phyloP scores from a whole-genome alignment of 202 grass and related monocot species.

The Panicum hallii region DNA sequence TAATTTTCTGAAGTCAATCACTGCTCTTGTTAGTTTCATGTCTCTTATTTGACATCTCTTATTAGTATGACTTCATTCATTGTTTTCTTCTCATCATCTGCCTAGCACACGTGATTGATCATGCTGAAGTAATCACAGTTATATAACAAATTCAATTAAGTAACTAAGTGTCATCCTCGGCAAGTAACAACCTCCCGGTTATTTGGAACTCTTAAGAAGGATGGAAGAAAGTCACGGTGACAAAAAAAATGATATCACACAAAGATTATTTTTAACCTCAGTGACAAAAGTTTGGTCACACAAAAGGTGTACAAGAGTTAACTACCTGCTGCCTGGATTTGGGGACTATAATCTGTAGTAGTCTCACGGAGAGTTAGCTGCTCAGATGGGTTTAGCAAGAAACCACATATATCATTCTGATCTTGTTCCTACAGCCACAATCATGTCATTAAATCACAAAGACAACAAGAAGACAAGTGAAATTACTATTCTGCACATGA shows the following conservation, averaged over 20 bases:
- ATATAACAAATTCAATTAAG: background rate
- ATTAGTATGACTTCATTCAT: background rate
- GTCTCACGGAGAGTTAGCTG: background rate
- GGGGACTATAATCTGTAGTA: conserved; percentile 1
- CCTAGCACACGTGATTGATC: background rate
- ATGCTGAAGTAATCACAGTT: background rate
- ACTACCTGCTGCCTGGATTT: conserved; percentile 3
- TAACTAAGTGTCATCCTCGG: background rate
- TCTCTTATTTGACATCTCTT: background rate
- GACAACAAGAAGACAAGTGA: conserved; percentile 26
- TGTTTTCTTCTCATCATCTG: background rate
- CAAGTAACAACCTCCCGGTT: conserved; percentile 1
- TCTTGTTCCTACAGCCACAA: background rate
- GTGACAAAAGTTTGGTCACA: background rate
- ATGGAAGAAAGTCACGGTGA: background rate
- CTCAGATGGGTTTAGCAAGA: conserved; percentile 21
- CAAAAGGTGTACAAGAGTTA: background rate
- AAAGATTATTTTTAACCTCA: background rate
- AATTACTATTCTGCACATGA: background rate
- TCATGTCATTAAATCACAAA: background rate
- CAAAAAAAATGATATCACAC: background rate
- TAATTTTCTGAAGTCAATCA: background rate
- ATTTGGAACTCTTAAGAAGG: conserved; percentile 22
- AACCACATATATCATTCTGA: background rate
- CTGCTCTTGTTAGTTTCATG: background rate